Base-by-base conservation (phyloP, 2,329 filamentous ascomycete species). In the Monilinia fructicola region DNA sequence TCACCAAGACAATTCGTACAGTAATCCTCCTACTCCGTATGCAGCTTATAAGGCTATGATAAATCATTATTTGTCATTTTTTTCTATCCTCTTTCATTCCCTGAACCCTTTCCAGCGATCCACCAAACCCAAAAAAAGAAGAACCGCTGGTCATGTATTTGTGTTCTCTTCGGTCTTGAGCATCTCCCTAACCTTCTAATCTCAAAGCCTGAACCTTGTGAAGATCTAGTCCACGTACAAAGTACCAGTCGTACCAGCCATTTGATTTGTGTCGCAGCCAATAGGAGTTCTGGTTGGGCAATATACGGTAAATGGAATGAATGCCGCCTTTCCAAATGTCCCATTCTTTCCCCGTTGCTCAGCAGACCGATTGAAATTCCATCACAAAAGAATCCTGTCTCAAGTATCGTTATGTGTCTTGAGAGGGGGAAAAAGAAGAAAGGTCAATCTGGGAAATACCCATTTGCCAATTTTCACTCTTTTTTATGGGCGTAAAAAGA, bases 171-270 rank as follows among this genome's bases (percentile, higher is more conserved):
- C 44, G 2, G 12, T 35, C 18, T 54, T 16, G 18, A 21, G 26
- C 9, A 28, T 46, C 6, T 14, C 40, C 26, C 28, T 18, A 48
- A 48, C 42, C 56, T 16, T 59, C 21, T 16, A 6, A 35, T 26
- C 28, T 50, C 12, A 2, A 38, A 50, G 58, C 58, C 28, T 60
- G 44, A 50, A 60, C 44, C 62, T 28, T 64, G 62, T 64, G 52
- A 12, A 58, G 62, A 58, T 64, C 62, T 35, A n/a, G 11, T n/a
- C 21, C n/a, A 50, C 18, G 11, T 28, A 18, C 56, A 46, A 14
- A 16, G 55, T 26, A 60, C 42, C 18, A 23, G n/a, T 16, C 46
- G 10, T 12, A 58, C 35, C 48, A n/a, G 42, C 21, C 48, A 23
- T n/a, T 63, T 50, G 28, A 38, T 60, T 44, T 60, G 58, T 60